phyloP scores from a whole-genome alignment of 768 basidiomycete genomes.

The Podaxis sp. region DNA sequence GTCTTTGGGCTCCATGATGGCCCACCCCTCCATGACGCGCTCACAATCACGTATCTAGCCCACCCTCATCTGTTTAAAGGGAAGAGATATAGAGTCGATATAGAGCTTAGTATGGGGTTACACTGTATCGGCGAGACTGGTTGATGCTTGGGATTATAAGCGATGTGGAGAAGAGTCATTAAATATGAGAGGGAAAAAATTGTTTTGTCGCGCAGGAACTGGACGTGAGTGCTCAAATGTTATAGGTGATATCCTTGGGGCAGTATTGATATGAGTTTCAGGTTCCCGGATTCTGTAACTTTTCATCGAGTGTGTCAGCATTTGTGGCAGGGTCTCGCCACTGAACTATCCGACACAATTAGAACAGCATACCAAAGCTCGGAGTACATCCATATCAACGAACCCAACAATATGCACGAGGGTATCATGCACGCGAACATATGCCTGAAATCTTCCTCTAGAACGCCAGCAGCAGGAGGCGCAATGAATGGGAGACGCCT shows the following conservation, averaged over 20 bases:
- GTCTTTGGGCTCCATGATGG: slow-evolving; percentile 84
- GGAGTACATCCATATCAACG: no score
- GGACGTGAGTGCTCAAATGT: no score
- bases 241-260: slow-evolving; percentile 1
- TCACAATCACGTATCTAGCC: slow-evolving; percentile 77
- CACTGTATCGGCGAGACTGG: slow-evolving; percentile 76
- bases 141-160: slow-evolving; percentile 71
- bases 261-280: slow-evolving; percentile 24
- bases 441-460: no score
- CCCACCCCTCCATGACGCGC: slow-evolving; percentile 85
- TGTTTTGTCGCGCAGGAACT: slow-evolving; percentile 68
- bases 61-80: slow-evolving; percentile 63
- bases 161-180: slow-evolving; percentile 56
- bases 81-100: slow-evolving; percentile 74
- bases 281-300: slow-evolving; percentile 68
- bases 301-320: slow-evolving; percentile 44
- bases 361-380: no score
- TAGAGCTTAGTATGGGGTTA: slow-evolving; percentile 63
- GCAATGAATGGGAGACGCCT: no score
- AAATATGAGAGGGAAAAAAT: slow-evolving; percentile 76
- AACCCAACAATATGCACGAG: no score
- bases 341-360: neutral
- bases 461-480: no score
- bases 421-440: no score
- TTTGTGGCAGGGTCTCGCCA: neutral